phyloP scores from a whole-genome alignment of 257 asterid species.

The Penstemon barbatus region DNA sequence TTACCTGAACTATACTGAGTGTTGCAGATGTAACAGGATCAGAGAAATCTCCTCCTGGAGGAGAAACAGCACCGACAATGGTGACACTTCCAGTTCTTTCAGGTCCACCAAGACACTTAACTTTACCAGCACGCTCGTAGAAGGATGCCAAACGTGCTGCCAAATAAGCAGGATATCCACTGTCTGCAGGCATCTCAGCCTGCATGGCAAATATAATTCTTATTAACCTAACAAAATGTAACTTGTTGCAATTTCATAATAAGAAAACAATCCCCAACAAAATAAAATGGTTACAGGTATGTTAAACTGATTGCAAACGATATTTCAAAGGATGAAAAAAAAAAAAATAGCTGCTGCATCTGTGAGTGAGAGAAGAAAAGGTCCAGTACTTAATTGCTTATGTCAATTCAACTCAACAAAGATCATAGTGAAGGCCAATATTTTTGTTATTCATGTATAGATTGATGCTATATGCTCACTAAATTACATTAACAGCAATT shows the following conservation, averaged over 20 bases:
- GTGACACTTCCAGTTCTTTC: constrained; percentile 99
- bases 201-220: constrained; percentile 30
- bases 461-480: not conserved
- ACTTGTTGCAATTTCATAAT: constrained; percentile 19
- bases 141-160: constrained; percentile 99
- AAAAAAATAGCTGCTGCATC: not conserved
- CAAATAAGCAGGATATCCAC: constrained; percentile 99
- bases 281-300: not conserved
- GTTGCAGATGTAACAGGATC: constrained; percentile 99
- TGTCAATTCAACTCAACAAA: constrained; percentile 3
- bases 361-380: not conserved
- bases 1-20: constrained; percentile 96
- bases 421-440: not conserved
- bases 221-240: constrained; percentile 21
- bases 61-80: constrained; percentile 99
- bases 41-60: constrained; percentile 99
- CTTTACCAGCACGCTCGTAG: constrained; percentile 99
- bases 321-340: not conserved
- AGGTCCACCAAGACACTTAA: constrained; percentile 97
- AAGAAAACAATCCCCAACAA: not conserved
- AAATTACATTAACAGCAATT: not conserved
- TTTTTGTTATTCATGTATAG: not conserved
- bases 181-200: constrained; percentile 99
- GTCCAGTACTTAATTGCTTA: not conserved
- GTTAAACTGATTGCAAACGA: not conserved